Base-by-base conservation (phyloP, 495 filamentous ascomycete species). In the Bryoglossum gracile region DNA sequence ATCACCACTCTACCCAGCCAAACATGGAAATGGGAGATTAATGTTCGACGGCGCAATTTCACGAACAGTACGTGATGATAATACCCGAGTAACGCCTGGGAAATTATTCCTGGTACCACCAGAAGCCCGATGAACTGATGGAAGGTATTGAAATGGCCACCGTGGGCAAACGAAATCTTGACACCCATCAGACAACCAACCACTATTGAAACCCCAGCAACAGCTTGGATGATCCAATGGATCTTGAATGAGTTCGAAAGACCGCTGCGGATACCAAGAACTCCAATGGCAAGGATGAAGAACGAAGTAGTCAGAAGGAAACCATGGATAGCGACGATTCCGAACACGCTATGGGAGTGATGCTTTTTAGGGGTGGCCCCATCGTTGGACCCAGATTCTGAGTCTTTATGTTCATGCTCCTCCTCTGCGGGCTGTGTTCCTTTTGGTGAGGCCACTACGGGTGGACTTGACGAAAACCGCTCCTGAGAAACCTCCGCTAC, bases 1-100 rank as follows among this genome's bases (percentile, higher is more conserved):
- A 52, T 14, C 3, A 52, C 4, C 4, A 24, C 24, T 25, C 49
- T 33, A 0, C 49, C 49, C 1, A 46, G 8, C 49, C 49, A 52
- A 10, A 52, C 35, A 33, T 52, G 49, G 4, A 16, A 52, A 14
- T 39, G 13, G 0, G 42, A 46, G 5, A 52, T 34, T 3, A 22
- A 24, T 3, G 49, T 52, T 19, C 49, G 21, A 14, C 22, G 14
- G 1, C 34, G n/a, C 16, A 39, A 33, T 10, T 25, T 28, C 22
- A 46, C 43, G 21, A 46, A 52, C 11, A 39, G 45, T n/a, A 52
- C 42, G 19, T 52, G 49, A 25, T 52, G 49, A 16, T 25, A 28
- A 14, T 43, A 52, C 13, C 49, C 49, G 2, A 52, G 30, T 13
- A 39, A 13, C 2, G 21, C 42, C 28, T 52, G 49, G 9, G 32